Conservation (phyloP, 2,329 filamentous ascomycete genomes). For the Aureobasidium sp. region DNA sequence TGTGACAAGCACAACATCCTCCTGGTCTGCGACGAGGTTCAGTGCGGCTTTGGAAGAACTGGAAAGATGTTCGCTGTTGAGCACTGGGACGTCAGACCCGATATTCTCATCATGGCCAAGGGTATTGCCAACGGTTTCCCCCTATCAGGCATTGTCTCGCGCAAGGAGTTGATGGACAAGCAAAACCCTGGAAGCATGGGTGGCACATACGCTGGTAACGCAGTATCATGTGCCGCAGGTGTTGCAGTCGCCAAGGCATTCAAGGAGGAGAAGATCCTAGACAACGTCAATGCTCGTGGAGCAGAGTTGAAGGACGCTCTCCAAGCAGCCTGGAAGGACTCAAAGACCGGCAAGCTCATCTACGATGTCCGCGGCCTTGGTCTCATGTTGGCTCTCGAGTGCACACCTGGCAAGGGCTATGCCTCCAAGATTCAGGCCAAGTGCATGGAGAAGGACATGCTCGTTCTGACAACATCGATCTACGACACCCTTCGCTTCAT, state of each 20-base stretch:
- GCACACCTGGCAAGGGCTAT: slow-evolving; percentile 27
- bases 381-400: slow-evolving; percentile 33
- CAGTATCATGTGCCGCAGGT: slow-evolving; percentile 31
- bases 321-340: slow-evolving; percentile 18
- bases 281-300: slow-evolving; percentile 29
- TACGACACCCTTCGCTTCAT: slow-evolving; percentile 35
- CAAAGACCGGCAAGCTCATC: slow-evolving; percentile 26
- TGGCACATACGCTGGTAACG: slow-evolving; percentile 32
- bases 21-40: slow-evolving; percentile 37
- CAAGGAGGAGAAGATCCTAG: slow-evolving; percentile 30
- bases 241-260: slow-evolving; percentile 30
- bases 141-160: slow-evolving; percentile 20
- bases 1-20: slow-evolving; percentile 38
- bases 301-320: slow-evolving; percentile 24
- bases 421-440: slow-evolving; percentile 33
- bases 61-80: slow-evolving; percentile 38
- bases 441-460: slow-evolving; percentile 32
- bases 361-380: slow-evolving; percentile 33
- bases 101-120: slow-evolving; percentile 35
- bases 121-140: slow-evolving; percentile 23
- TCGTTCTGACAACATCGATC: slow-evolving; percentile 33
- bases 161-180: slow-evolving; percentile 31
- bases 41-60: slow-evolving; percentile 37
- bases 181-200: slow-evolving; percentile 32
- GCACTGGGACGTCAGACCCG: slow-evolving; percentile 35